Evolutionary conservation across 345 rosid genomes (phyloP).

Genomic region (Hypericum perforatum): DNA sequence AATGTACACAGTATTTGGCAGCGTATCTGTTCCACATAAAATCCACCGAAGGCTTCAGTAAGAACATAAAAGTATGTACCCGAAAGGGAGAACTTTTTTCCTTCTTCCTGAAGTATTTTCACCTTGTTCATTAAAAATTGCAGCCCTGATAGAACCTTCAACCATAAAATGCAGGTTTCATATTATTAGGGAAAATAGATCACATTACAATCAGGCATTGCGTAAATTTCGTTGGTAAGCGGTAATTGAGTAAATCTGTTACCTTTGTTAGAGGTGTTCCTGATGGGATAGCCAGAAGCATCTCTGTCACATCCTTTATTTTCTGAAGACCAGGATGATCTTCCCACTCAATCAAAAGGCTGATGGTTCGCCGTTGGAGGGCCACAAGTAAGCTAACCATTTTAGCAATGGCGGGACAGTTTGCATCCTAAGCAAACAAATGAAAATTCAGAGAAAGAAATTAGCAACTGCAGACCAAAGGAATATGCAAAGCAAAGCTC

Average conservation of each 20-base stretch:
- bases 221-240: too few relatives aligned
- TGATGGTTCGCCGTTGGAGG: constrained; percentile 34
- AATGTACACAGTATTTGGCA: too few relatives aligned
- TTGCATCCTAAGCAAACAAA: constrained; percentile 45
- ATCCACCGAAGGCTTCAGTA: too few relatives aligned
- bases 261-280: constrained; percentile 82
- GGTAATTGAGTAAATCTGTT: constrained; percentile 7
- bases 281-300: constrained; percentile 70
- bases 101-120: constrained; percentile 48
- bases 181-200: background rate
- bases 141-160: constrained; percentile 77
- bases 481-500: background rate
- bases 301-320: constrained; percentile 50
- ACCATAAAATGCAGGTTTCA: constrained; percentile 6
- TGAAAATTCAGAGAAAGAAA: constrained; percentile 6
- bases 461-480: background rate
- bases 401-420: constrained; percentile 52
- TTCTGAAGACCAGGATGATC: constrained; percentile 75
- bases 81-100: constrained; percentile 55
- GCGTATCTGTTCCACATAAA: too few relatives aligned
- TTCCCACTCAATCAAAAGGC: constrained; percentile 59
- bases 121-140: constrained; percentile 59
- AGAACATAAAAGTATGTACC: constrained; percentile 28
- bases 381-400: constrained; percentile 58
- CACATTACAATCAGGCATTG: background rate